A percentile compares a stretch with the other conserved stretches of the same genome.
These are phyloP conservation scores for Hibiscus mutabilis DNA, from an alignment of 345 rosid genomes.

Conservation along the genomic window DNA sequence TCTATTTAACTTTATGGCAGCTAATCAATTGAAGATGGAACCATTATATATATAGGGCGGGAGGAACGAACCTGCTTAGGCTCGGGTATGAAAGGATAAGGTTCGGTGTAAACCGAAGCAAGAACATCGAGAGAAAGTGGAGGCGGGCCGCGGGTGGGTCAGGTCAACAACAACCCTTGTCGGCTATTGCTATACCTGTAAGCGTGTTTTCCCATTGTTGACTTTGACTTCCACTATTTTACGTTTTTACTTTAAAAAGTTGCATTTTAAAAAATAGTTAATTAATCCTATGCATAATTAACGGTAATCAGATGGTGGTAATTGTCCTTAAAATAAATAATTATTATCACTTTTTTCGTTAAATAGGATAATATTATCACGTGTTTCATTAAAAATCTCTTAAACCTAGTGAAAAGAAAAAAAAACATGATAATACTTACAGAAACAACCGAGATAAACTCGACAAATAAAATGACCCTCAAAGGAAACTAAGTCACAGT, in stretches of 20 bases:
- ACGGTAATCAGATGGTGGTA: too few relatives aligned
- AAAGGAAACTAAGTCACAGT: too few relatives aligned
- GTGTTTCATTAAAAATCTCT: too few relatives aligned
- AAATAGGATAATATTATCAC: too few relatives aligned
- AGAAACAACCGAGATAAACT: too few relatives aligned
- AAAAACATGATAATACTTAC: too few relatives aligned
- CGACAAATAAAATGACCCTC: too few relatives aligned
- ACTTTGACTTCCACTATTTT: background rate
- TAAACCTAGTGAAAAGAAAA: too few relatives aligned
- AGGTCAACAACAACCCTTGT: slow-evolving; percentile 7
- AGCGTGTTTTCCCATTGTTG: background rate
- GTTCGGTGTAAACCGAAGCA: background rate
- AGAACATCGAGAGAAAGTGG: background rate
- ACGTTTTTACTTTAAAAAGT: background rate
- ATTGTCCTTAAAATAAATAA: too few relatives aligned
- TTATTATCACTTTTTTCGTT: too few relatives aligned
- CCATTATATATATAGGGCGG: background rate
- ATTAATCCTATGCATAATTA: too few relatives aligned
- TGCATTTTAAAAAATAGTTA: too few relatives aligned
- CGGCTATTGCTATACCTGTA: background rate
- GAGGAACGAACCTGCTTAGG: background rate
- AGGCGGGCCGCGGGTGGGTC: background rate
- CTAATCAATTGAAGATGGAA: background rate
- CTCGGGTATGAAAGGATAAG: background rate
- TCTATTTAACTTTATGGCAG: background rate